Base-by-base conservation (phyloP, 768 basidiomycete genomes). In the Chlorophyllum brunneum region DNA sequence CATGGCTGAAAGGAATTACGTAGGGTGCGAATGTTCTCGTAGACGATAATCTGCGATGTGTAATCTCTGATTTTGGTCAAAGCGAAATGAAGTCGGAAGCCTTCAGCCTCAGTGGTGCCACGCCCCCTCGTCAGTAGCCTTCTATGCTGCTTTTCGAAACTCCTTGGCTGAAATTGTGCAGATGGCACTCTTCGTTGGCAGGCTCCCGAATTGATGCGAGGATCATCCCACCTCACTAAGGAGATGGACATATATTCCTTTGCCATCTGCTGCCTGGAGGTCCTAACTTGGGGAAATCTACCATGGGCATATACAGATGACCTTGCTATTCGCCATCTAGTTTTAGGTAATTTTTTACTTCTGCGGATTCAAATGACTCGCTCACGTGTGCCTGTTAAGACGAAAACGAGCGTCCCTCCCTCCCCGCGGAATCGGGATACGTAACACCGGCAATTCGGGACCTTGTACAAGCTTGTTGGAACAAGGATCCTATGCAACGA, bases 1-100 rank as follows among this genome's bases (percentile, higher is more conserved):
- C 16, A 10, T 6, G 27, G 34, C 53, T 31, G 24, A 36, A 34
- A 16, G 45, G 2, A 38, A 27, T 37, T 40, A 37, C 37, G 5
- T 40, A 79, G 86, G 86, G 80, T 2, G 75, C 84, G 2, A 93
- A 94, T 61, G 79, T 92, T 13, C 78, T 93, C 2, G 81, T 94
- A 11, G 80, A 86, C 57, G 82, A 88, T 54, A 65, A 74, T 1
- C 73, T 78, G 2, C 77, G 70, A 40, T 92, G 88, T 54, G 75
- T 92, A 34, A 81, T 93, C 36, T 81, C 87, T 24, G 89, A 92
- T 62, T 93, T 94, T 64, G 89, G 88, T 0, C 86, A 92, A 64
- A 85, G 81, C 58, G 84, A 88, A 65, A 82, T 92, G 72, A 88
- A 83, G 67, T 79, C 75, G 13, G 87, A 92, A 63, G 82, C 79